Percentiles rank a stretch among this genome's conserved stretches.
These are phyloP conservation scores for Trematosphaeria pertusa DNA, from an alignment of 2,329 filamentous ascomycete genomes.

Conservation along the genomic window DNA sequence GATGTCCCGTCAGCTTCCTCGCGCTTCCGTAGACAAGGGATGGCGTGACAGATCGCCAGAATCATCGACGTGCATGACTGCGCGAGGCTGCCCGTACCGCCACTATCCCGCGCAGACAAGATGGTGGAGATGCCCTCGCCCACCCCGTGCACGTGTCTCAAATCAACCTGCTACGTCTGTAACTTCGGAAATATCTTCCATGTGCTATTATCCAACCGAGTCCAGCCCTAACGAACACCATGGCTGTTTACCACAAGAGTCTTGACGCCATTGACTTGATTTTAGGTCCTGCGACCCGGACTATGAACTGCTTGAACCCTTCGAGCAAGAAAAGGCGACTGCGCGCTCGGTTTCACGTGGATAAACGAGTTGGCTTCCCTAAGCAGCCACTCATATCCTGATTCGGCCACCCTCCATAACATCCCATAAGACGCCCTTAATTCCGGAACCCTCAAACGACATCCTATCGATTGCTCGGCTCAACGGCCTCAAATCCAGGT, in stretches of 20 bases:
- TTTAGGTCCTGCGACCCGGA: not conserved
- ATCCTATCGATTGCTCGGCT: not conserved
- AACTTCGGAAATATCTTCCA: not conserved
- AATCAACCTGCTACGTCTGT: not conserved
- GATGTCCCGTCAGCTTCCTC: not conserved
- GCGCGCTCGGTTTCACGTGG: not conserved
- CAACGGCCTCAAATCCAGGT: not conserved
- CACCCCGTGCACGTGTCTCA: not conserved
- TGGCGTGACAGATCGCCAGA: not conserved
- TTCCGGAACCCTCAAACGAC: not conserved
- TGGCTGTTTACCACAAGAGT: not conserved
- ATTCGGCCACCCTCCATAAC: not conserved
- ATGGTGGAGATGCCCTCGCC: not conserved
- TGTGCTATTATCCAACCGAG: slow-evolving; percentile 17
- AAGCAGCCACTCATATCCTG: not conserved
- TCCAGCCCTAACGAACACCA: not conserved
- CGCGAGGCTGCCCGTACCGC: not conserved
- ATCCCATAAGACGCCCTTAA: too few relatives aligned
- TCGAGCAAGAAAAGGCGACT: not conserved
- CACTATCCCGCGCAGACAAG: not conserved
- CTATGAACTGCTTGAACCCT: not conserved
- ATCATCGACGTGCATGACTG: not conserved
- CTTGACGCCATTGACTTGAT: not conserved
- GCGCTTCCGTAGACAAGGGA: not conserved
- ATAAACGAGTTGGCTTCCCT: not conserved